A percentile compares a stretch with the other conserved stretches of the same genome.
Evolutionary conservation across 352 stramenopile genomes (phyloP).

Genomic region (Phytophthora chlamydospora): DNA sequence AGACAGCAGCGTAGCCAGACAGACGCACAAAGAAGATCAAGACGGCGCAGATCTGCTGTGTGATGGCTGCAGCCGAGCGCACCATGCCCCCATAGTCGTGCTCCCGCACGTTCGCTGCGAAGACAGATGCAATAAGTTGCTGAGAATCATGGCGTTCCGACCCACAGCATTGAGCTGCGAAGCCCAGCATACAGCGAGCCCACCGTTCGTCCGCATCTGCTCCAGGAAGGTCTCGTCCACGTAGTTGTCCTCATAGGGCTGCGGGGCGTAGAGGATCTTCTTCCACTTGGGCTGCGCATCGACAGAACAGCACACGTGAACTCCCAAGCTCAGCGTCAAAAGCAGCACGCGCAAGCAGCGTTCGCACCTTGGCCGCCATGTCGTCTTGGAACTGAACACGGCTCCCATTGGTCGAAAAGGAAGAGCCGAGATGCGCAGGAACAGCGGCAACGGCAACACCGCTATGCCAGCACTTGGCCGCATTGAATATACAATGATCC

Average conservation of each 20-base stretch:
- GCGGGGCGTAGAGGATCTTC: conserved; percentile 89
- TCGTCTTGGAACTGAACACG: not conserved
- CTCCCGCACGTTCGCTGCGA: conserved; percentile 77
- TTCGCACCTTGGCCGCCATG: conserved; percentile 29
- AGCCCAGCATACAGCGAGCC: not conserved
- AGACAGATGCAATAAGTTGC: not conserved
- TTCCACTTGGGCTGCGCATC: conserved; percentile 56
- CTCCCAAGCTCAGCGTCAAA: not conserved
- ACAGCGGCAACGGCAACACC: too few relatives aligned
- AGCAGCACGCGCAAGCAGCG: not conserved
- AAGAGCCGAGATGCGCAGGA: not conserved
- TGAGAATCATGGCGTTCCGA: too few relatives aligned
- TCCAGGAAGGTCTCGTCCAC: conserved; percentile 90
- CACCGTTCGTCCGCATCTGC: conserved; percentile 91
- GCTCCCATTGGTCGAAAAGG: conserved; percentile 23
- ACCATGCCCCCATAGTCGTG: conserved; percentile 89
- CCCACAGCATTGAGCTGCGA: not conserved
- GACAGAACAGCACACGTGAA: conserved; percentile 4
- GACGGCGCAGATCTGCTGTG: conserved; percentile 89
- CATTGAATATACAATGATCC: conserved; percentile 6
- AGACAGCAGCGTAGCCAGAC: too few relatives aligned
- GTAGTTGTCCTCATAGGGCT: conserved; percentile 92
- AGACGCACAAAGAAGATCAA: conserved; percentile 88
- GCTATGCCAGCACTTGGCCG: not conserved
- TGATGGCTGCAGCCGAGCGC: conserved; percentile 83